Conservation (phyloP, 148 eudicot species). For the Dysphania ambrosioides region DNA sequence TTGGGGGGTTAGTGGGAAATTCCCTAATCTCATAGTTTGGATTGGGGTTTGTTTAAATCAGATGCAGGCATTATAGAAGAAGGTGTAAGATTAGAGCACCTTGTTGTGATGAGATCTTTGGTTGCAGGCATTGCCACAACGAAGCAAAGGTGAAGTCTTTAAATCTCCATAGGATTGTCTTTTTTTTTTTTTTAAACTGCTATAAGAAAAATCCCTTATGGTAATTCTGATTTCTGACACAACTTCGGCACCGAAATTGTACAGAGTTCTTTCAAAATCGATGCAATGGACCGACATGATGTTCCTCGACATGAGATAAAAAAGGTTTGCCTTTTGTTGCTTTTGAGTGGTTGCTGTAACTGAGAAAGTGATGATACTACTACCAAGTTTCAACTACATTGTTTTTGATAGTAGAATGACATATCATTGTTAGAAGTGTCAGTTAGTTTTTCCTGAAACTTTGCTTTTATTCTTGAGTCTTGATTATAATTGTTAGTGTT, state of each 20-base stretch:
- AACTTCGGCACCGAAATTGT: background rate
- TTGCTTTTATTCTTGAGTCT: too few relatives aligned
- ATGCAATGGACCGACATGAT: slow-evolving; percentile 55
- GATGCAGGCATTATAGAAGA: slow-evolving; percentile 71
- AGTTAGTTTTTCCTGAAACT: too few relatives aligned
- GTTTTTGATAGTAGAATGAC: too few relatives aligned
- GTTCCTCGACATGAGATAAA: slow-evolving; percentile 57
- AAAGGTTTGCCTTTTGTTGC: slow-evolving; percentile 56
- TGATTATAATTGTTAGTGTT: too few relatives aligned
- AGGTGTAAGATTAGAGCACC: slow-evolving; percentile 85
- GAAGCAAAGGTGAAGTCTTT: slow-evolving; percentile 54
- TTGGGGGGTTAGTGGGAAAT: background rate
- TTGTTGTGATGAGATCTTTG: slow-evolving; percentile 67
- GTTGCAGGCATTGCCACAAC: slow-evolving; percentile 79
- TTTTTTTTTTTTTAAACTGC: background rate
- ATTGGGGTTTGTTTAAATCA: slow-evolving; percentile 22
- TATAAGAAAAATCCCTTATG: background rate
- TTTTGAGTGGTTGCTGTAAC: background rate
- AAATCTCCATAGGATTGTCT: too few relatives aligned
- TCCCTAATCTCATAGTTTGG: background rate
- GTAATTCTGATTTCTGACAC: slow-evolving; percentile 1
- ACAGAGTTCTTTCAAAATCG: slow-evolving; percentile 62
- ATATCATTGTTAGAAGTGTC: too few relatives aligned
- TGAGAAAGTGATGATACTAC: too few relatives aligned
- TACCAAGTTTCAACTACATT: too few relatives aligned